These are phyloP conservation scores for Dittrichia graveolens DNA, from an alignment of 129 eudicot species.

Conservation along the genomic window DNA sequence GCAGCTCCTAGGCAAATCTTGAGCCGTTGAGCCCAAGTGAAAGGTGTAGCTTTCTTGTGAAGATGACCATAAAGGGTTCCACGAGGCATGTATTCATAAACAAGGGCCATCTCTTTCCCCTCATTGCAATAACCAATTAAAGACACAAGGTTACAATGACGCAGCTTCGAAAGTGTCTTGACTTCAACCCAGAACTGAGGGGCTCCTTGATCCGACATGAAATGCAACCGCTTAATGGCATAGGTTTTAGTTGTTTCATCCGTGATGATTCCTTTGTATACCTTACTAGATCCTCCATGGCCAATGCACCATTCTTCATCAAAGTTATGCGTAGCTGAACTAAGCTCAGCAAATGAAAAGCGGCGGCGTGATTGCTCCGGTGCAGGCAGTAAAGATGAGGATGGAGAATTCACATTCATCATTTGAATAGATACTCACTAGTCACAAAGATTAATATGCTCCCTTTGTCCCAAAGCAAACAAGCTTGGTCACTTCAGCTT, in stretches of 20 bases:
- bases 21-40: conserved; percentile 23
- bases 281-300: conserved; percentile 12
- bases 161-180: conserved; percentile 17
- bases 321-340: conserved; percentile 1
- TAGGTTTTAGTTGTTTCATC: background rate
- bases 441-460: background rate
- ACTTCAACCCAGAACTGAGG: conserved; percentile 26
- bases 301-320: conserved; percentile 16
- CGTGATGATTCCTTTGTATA: background rate
- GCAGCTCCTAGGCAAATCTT: conserved; percentile 32
- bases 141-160: conserved; percentile 1
- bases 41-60: background rate
- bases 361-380: background rate
- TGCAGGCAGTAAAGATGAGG: no score
- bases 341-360: background rate
- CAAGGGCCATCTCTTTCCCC: conserved; percentile 22
- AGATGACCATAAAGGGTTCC: conserved; percentile 22
- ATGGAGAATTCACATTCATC: background rate
- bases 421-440: background rate
- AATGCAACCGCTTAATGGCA: conserved; percentile 11
- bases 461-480: background rate
- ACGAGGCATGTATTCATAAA: conserved; percentile 13
- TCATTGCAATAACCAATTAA: conserved; percentile 18
- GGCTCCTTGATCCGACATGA: conserved; percentile 19
- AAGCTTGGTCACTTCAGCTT: background rate